These are phyloP conservation scores for Globisporangium solare DNA, from an alignment of 352 stramenopile genomes.

Conservation along the genomic window DNA sequence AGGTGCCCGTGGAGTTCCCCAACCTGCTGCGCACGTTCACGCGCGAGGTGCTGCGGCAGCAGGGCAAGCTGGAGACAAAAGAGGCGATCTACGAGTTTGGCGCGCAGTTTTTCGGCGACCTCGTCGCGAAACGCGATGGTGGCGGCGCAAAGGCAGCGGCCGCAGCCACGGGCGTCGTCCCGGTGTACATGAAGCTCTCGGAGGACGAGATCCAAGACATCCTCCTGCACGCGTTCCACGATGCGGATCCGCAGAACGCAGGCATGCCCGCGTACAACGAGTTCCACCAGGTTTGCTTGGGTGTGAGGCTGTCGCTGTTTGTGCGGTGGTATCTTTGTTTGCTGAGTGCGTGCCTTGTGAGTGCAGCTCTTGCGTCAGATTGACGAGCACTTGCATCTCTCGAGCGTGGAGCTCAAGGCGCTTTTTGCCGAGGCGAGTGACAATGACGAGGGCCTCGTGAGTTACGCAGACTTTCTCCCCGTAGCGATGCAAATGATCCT, in stretches of 20 bases:
- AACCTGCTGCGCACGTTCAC: conserved; percentile 72
- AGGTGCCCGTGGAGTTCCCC: conserved; percentile 67
- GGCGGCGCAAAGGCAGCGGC: conserved; percentile 7
- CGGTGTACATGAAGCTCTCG: conserved; percentile 52
- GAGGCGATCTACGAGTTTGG: conserved; percentile 79
- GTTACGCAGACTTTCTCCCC: conserved; percentile 47
- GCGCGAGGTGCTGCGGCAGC: conserved; percentile 76
- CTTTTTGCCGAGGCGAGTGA: conserved; percentile 66
- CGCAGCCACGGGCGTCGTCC: not conserved
- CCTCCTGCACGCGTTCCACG: conserved; percentile 39
- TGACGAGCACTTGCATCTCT: conserved; percentile 53
- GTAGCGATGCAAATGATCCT: conserved; percentile 42
- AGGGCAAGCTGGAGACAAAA: conserved; percentile 75
- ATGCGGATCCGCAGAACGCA: conserved; percentile 28
- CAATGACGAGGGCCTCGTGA: conserved; percentile 48
- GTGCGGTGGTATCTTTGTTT: not conserved
- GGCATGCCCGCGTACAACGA: conserved; percentile 37
- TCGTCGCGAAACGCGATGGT: conserved; percentile 38
- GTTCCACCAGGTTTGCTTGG: conserved; percentile 35
- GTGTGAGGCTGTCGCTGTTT: not conserved
- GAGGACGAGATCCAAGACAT: conserved; percentile 58
- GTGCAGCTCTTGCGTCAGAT: conserved; percentile 31
- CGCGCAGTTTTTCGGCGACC: conserved; percentile 63
- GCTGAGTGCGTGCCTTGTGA: not conserved
- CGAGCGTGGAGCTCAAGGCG: conserved; percentile 41